A percentile compares a stretch with the other conserved stretches of the same genome.
phyloP scores from a whole-genome alignment of 1,284 basidiomycete species.

The Hymenochaete sp. region DNA sequence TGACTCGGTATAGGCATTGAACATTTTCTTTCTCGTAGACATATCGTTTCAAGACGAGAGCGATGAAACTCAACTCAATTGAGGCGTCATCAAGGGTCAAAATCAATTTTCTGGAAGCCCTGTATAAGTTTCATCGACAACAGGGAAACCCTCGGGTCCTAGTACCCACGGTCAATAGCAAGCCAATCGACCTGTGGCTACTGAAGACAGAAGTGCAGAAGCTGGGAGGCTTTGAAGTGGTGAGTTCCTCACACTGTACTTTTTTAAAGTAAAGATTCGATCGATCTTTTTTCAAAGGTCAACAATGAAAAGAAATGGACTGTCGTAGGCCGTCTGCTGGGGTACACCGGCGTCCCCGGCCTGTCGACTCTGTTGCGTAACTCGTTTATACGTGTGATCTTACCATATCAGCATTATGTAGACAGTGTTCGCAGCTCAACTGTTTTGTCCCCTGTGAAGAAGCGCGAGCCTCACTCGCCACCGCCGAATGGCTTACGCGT shows the following conservation, averaged over 20 bases:
- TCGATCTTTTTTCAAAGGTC: constrained; percentile 40
- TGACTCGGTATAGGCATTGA: constrained; percentile 13
- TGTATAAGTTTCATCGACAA: constrained; percentile 88
- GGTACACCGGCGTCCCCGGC: constrained; percentile 74
- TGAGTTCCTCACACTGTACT: constrained; percentile 32
- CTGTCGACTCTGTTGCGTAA: constrained; percentile 83
- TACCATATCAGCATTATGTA: constrained; percentile 90
- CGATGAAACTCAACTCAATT: constrained; percentile 93
- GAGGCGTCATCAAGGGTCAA: constrained; percentile 96
- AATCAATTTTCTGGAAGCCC: constrained; percentile 93
- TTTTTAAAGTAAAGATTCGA: constrained; percentile 15
- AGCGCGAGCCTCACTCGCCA: constrained; percentile 20
- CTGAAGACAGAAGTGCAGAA: constrained; percentile 87
- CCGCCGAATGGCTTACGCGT: too few species aligned
- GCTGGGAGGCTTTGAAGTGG: constrained; percentile 79
- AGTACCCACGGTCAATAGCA: constrained; percentile 89
- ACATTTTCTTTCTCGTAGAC: constrained; percentile 38
- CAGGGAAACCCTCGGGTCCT: constrained; percentile 81
- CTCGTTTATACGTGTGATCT: constrained; percentile 84
- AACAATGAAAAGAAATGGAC: constrained; percentile 79
- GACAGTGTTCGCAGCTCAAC: constrained; percentile 65
- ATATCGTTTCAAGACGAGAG: constrained; percentile 91
- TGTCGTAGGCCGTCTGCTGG: constrained; percentile 72
- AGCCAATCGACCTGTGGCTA: constrained; percentile 87
- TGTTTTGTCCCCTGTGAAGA: constrained; percentile 25